Evolutionary conservation across 2,329 filamentous ascomycete species (phyloP).

Genomic region (Fusarium neocosmosporiellum): DNA sequence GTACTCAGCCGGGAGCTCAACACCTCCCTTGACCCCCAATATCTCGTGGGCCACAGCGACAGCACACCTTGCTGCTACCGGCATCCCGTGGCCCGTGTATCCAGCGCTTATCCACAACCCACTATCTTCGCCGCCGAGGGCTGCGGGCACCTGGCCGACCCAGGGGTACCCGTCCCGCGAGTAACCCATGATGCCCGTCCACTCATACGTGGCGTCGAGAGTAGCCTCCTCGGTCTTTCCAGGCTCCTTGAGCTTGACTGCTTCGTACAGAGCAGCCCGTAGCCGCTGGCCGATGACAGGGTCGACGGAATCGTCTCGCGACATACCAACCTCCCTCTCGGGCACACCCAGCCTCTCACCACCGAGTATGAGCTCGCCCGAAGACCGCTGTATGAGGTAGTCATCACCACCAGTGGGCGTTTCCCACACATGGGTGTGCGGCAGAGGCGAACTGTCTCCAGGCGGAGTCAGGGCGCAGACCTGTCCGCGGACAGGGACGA

Average conservation of each 20-base stretch:
- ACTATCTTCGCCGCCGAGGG: conserved; percentile 54
- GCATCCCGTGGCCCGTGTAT: conserved; percentile 83
- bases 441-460: conserved; percentile 51
- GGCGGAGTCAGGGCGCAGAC: conserved; percentile 75
- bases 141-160: conserved; percentile 73
- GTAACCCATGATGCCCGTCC: conserved; percentile 87
- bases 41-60: conserved; percentile 73
- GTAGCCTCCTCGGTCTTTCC: conserved; percentile 53
- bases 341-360: conserved; percentile 71
- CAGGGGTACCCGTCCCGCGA: conserved; percentile 75
- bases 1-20: conserved; percentile 59
- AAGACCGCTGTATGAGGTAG: conserved; percentile 78
- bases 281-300: conserved; percentile 66
- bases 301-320: conserved; percentile 70
- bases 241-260: conserved; percentile 55
- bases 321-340: conserved; percentile 61
- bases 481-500: conserved; percentile 82
- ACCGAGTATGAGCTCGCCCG: conserved; percentile 73
- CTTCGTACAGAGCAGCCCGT: conserved; percentile 54
- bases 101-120: conserved; percentile 74
- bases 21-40: conserved; percentile 51
- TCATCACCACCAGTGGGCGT: conserved; percentile 67
- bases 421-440: conserved; percentile 73
- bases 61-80: conserved; percentile 74
- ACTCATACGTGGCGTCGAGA: conserved; percentile 69